These are phyloP conservation scores for Posidonia australis DNA, from an alignment of 106 monocot genomes.

Conservation along the genomic window DNA sequence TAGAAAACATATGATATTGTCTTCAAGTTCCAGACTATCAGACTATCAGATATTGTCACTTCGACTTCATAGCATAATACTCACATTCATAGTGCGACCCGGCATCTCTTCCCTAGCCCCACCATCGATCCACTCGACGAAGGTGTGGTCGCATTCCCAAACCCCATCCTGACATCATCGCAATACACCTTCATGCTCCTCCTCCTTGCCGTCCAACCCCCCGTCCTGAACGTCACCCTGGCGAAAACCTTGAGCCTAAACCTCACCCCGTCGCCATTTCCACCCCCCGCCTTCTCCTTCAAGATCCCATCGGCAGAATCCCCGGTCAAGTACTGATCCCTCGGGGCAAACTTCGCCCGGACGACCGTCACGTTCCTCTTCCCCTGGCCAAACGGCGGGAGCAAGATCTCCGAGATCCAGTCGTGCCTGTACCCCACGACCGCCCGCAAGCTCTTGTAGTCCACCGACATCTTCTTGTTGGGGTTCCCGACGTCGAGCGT, in stretches of 20 bases:
- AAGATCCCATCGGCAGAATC: slow-evolving; percentile 13
- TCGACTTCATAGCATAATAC: no score
- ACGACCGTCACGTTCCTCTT: slow-evolving; percentile 19
- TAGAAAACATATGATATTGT: no score
- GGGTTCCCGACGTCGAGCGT: slow-evolving; percentile 28
- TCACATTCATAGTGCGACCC: slow-evolving; percentile 3
- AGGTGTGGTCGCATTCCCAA: slow-evolving; percentile 8
- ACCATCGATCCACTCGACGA: slow-evolving; percentile 4
- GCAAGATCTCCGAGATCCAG: slow-evolving; percentile 10
- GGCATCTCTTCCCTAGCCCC: slow-evolving; percentile 2
- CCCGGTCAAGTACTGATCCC: slow-evolving; percentile 19
- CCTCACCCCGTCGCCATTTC: slow-evolving; percentile 10
- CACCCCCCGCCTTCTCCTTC: slow-evolving; percentile 11
- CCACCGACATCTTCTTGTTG: slow-evolving; percentile 42
- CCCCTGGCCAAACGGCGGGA: slow-evolving; percentile 39
- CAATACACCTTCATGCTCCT: slow-evolving; percentile 21
- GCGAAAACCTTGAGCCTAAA: neutral
- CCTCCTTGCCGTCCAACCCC: slow-evolving; percentile 15
- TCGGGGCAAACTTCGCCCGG: slow-evolving; percentile 18
- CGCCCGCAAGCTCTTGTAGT: slow-evolving; percentile 29
- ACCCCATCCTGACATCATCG: slow-evolving; percentile 12
- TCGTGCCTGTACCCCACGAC: slow-evolving; percentile 10
- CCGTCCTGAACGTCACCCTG: neutral
- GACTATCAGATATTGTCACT: no score
- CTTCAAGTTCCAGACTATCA: no score